These are phyloP conservation scores for Trichoderma sp. DNA, from an alignment of 2,329 filamentous ascomycete genomes.

Conservation along the genomic window DNA sequence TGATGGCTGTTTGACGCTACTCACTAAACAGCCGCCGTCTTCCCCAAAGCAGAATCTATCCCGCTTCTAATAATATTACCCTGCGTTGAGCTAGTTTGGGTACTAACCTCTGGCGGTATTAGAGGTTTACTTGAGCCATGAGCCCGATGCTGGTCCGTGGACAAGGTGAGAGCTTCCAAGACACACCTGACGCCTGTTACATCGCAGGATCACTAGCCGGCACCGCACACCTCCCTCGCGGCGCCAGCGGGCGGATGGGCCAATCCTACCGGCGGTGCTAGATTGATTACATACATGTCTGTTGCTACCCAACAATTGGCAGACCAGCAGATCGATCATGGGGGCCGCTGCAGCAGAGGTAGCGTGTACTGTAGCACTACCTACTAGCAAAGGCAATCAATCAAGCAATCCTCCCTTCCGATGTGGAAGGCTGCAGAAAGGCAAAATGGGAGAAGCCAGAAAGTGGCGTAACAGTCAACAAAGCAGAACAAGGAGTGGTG, in stretches of 20 bases:
- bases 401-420: not conserved
- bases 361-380: not conserved
- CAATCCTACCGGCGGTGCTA: not conserved
- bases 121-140: not conserved
- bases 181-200: slow-evolving; percentile 15
- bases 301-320: not conserved
- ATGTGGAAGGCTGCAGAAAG: not conserved
- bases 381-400: not conserved
- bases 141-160: slow-evolving; percentile 1
- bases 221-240: not conserved
- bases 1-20: slow-evolving; percentile 8
- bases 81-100: not conserved
- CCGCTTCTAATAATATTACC: slow-evolving; percentile 14
- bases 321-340: slow-evolving; percentile 6
- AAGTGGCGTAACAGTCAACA: not conserved
- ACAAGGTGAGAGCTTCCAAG: not conserved
- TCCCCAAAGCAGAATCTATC: not conserved
- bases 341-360: not conserved
- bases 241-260: slow-evolving; percentile 1
- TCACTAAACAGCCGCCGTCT: not conserved
- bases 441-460: not conserved
- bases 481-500: not conserved
- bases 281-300: not conserved
- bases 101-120: not conserved
- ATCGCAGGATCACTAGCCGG: slow-evolving; percentile 6